phyloP scores from a whole-genome alignment of 2,329 filamentous ascomycete genomes.

The Colletotrichum gloeosporioides region DNA sequence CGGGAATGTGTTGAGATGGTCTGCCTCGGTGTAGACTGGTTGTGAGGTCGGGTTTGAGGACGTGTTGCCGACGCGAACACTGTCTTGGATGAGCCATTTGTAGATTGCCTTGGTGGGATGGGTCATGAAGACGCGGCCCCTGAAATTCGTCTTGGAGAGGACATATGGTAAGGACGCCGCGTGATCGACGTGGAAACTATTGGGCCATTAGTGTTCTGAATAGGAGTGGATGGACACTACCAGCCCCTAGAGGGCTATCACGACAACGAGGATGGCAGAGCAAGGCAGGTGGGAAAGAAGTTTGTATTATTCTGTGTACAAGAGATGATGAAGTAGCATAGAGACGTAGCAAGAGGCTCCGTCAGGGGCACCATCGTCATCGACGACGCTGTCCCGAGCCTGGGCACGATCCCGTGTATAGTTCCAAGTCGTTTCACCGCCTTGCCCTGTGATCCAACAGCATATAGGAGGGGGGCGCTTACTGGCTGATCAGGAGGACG shows the following conservation, averaged over 20 bases:
- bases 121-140: constrained; percentile 97
- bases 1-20: constrained; percentile 91
- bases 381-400: constrained; percentile 1
- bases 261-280: constrained; percentile 20
- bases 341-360: constrained; percentile 20
- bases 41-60: constrained; percentile 69
- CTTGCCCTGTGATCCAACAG: constrained; percentile 28
- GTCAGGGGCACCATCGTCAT: constrained; percentile 3
- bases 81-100: constrained; percentile 99
- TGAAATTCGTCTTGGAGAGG: constrained; percentile 96
- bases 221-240: background rate
- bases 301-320: constrained; percentile 27
- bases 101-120: constrained; percentile 99
- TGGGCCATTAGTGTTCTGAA: background rate
- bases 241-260: constrained; percentile 6
- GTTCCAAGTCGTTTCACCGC: constrained; percentile 22
- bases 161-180: constrained; percentile 99
- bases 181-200: constrained; percentile 96
- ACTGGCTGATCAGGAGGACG: constrained; percentile 98
- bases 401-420: constrained; percentile 6
- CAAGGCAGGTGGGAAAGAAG: constrained; percentile 20
- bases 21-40: constrained; percentile 91
- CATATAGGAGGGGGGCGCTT: constrained; percentile 57
- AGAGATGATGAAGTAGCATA: constrained; percentile 14
- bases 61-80: constrained; percentile 83